Base-by-base conservation (phyloP, 108 stramenopile genomes). In the Seminavis robusta region DNA sequence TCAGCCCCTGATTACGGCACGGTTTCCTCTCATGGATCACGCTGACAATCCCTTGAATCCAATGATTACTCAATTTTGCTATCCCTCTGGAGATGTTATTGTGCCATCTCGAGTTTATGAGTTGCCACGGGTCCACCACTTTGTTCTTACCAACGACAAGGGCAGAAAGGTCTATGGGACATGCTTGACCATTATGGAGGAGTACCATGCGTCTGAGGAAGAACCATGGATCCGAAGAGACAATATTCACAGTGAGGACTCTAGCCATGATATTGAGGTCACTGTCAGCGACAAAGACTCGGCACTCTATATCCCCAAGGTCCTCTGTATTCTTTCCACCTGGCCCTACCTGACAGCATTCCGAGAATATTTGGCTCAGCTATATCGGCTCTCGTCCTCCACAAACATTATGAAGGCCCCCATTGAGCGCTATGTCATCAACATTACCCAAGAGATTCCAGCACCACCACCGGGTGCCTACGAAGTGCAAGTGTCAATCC, bases 391-490 rank as follows among this genome's bases (percentile, higher is more conserved):
- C 58, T 92, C 90, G 8, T 85, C 95, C 0, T 76, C 84, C 25
- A 88, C 96, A 8, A 63, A 78, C 56, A 59, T 89, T 33, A 90
- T 97, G 87, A 77, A 66, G 37, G 77, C 88, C 23, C 98, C 98
- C 10, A 74, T 99, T 36, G 98, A 99, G 65, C 78, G 97, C 25
- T 96, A 96, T 53, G 79, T 99, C 64, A 67, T 79, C 59, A 99
- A 98, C 63, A 86, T 99, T 36, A 90, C 95, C 57, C 56, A 67
- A 33, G 98, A 99, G 66, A 92, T 96, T 42, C 96, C 98, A 26
- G 92, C 97, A 37, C 98, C 98, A 13, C 98, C 98, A 7, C 92
- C 90, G 0, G 96, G 96, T 10, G 70, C 84, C 24, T 90, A 93
- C 62, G 91, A 94, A 66, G 91, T 96, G 15, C 77, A 83, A 60